These are phyloP conservation scores for Camellia granthamiana DNA, from an alignment of 148 eudicot genomes.

Conservation along the genomic window DNA sequence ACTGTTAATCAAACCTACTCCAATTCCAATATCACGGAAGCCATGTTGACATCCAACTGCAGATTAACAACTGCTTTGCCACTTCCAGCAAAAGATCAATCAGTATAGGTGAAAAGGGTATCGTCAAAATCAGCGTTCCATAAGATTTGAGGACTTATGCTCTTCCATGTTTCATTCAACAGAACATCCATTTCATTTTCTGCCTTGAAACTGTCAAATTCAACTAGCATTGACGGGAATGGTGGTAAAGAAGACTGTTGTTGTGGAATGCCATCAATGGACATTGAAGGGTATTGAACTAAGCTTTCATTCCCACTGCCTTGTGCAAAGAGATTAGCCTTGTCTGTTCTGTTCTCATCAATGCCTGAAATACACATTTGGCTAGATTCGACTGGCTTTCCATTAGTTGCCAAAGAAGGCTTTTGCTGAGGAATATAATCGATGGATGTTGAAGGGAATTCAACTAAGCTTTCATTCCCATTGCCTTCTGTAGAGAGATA, in stretches of 20 bases:
- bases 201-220: neutral
- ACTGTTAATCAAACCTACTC: neutral
- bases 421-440: neutral
- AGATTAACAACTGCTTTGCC: neutral
- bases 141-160: neutral
- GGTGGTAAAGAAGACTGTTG: constrained; percentile 4
- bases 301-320: neutral
- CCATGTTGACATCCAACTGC: neutral
- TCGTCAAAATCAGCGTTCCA: neutral
- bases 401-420: too few species aligned
- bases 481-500: neutral
- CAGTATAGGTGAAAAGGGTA: neutral
- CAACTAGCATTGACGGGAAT: neutral
- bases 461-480: too few species aligned
- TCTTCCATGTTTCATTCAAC: neutral
- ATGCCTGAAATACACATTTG: too few species aligned
- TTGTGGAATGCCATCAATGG: neutral
- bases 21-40: neutral
- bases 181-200: constrained; percentile 5
- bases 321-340: too few species aligned
- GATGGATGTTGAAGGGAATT: too few species aligned
- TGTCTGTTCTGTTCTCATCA: too few species aligned
- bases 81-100: neutral
- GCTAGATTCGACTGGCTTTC: too few species aligned
- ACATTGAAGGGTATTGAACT: constrained; percentile 1